A percentile compares a stretch with the other conserved stretches of the same genome.
Evolutionary conservation across 2,329 filamentous ascomycete species (phyloP).

Genomic region (Neonectria sp.): DNA sequence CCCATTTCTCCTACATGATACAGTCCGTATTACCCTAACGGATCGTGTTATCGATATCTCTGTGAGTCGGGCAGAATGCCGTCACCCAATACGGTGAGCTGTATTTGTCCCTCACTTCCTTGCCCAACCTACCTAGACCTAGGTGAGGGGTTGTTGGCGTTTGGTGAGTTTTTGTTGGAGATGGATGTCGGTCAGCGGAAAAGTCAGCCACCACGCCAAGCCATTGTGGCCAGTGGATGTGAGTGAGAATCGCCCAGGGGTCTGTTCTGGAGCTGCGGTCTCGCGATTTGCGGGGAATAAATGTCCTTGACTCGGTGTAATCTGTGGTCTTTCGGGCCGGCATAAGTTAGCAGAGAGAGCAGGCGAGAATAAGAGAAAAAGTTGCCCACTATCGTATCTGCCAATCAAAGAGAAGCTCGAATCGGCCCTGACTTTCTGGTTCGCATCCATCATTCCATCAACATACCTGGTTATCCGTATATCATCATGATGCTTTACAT

Average conservation of each 20-base stretch:
- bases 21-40: conserved; percentile 38
- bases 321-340: conserved; percentile 29
- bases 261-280: conserved; percentile 23
- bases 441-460: neutral
- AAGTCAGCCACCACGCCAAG: conserved; percentile 24
- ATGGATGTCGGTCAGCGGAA: conserved; percentile 19
- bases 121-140: neutral
- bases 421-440: neutral
- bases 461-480: neutral
- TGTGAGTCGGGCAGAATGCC: conserved; percentile 34
- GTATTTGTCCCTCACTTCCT: conserved; percentile 26
- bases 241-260: conserved; percentile 21
- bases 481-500: neutral
- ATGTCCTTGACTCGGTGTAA: conserved; percentile 23
- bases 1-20: conserved; percentile 34
- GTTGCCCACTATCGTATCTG: neutral
- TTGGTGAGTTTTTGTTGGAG: conserved; percentile 19
- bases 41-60: conserved; percentile 43
- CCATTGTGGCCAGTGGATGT: conserved; percentile 12
- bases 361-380: neutral
- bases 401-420: neutral
- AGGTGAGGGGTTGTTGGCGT: conserved; percentile 30
- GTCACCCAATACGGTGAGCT: conserved; percentile 43
- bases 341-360: conserved; percentile 17
- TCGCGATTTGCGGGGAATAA: conserved; percentile 19